Conservation (phyloP, 352 stramenopile genomes). For the Aphanomyces euteiches region DNA sequence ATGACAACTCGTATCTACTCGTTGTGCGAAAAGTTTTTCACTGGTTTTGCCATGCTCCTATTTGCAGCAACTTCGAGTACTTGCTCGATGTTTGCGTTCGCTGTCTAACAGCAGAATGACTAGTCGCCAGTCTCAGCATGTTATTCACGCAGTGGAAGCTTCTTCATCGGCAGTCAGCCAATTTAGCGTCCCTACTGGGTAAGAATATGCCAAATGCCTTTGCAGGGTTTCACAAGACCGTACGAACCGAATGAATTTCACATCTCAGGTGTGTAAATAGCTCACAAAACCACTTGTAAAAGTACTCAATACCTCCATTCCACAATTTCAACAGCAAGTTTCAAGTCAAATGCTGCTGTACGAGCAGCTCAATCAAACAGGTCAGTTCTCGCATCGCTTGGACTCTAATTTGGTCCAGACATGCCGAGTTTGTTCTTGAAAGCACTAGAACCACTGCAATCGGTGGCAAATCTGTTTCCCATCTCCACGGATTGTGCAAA, state of each 20-base stretch:
- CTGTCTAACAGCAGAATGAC: background rate
- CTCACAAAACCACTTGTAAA: background rate
- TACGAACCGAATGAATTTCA: background rate
- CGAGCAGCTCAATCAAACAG: slow-evolving; percentile 5
- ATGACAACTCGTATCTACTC: slow-evolving; percentile 12
- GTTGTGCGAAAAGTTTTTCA: slow-evolving; percentile 22
- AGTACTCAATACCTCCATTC: background rate
- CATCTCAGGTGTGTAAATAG: too few species aligned
- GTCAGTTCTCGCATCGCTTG: background rate
- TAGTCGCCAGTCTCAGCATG: background rate
- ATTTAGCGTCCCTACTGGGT: slow-evolving; percentile 3
- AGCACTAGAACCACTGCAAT: background rate
- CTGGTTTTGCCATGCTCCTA: slow-evolving; percentile 2
- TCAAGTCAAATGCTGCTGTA: slow-evolving; percentile 22
- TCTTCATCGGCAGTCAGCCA: background rate
- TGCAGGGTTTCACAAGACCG: slow-evolving; percentile 3
- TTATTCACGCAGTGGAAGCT: background rate
- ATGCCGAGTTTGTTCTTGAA: slow-evolving; percentile 13
- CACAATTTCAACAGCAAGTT: background rate
- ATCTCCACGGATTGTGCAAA: slow-evolving; percentile 36
- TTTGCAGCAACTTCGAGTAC: background rate
- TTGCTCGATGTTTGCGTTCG: background rate
- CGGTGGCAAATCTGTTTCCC: background rate
- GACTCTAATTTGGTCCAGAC: slow-evolving; percentile 2
- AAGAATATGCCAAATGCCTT: background rate